Evolutionary conservation across 345 rosid species (phyloP), one percentile per base, ranked within the genome.

Genomic region (Lagerstroemia speciosa): DNA sequence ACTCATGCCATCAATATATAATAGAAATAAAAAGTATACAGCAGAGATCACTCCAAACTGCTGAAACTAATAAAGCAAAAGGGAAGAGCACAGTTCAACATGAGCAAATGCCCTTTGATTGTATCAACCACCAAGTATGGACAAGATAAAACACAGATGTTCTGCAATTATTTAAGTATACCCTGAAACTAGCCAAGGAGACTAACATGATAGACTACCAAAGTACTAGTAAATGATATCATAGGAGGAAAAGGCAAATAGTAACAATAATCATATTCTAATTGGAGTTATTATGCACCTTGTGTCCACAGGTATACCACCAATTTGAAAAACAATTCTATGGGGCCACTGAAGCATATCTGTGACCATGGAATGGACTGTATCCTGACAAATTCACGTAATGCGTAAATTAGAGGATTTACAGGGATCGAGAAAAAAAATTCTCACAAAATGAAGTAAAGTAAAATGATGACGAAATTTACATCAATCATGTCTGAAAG

Each of bases 321-420:
- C 99, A 71, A 95, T 77, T 61, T 98, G 99, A 69, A 95, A 97
- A 79, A 92, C 97, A 73, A 95, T 92, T 83, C 98, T 88, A 78
- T 90, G 97, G 40, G 99, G 99, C 99, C 98, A 95, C 78, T 95
- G 97, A 74, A 95, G 98, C 96, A 78, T 95, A 72, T 95, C 96
- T 69, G 80, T 77, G 61, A 95, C 90, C 64, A 95, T 95, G 32
- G 98, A 65, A 69, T 92, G 45, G 74, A 95, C 97, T 1, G 92
- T 90, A 76, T 95, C 99, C 99, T 94, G n/a, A 78, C 66, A 41
- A 78, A 70, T 65, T 72, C 29, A 53, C 48, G 29, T 22, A 55
- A 62, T 66, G 62, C 55, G 72, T 46, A 60, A 34, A 30, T 58
- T 1, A 58, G 1, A 26, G 33, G 8, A 30, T 10, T 6, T 10